These are phyloP conservation scores for Apiotrichum siamense DNA, from an alignment of 1,284 basidiomycete genomes.

Conservation along the genomic window DNA sequence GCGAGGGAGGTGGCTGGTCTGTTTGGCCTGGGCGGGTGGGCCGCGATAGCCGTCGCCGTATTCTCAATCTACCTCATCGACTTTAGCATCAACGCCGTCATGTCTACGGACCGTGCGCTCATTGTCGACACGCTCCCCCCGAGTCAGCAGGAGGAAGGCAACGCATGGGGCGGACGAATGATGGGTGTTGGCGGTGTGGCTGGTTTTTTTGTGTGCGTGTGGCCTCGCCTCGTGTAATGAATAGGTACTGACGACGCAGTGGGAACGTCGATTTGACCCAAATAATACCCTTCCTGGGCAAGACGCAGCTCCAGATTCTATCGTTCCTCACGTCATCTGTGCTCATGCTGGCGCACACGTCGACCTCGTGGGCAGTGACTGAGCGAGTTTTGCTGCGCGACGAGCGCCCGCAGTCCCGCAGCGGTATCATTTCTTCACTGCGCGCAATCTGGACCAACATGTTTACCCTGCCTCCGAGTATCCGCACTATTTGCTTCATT, in stretches of 20 bases:
- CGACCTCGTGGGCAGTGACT: conserved; percentile 62
- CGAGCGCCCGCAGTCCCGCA: conserved; percentile 44
- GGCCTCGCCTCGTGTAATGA: conserved; percentile 37
- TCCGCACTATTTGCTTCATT: conserved; percentile 66
- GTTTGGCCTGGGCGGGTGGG: conserved; percentile 49
- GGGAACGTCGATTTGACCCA: conserved; percentile 67
- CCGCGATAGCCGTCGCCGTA: conserved; percentile 66
- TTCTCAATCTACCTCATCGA: conserved; percentile 83
- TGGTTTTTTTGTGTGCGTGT: conserved; percentile 69
- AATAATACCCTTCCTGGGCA: conserved; percentile 61
- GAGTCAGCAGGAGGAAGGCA: conserved; percentile 71
- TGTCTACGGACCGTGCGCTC: conserved; percentile 49
- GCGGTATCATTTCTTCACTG: conserved; percentile 31
- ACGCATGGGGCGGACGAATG: conserved; percentile 93
- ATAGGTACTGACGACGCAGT: conserved; percentile 19
- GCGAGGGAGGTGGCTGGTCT: conserved; percentile 65
- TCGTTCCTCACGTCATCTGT: conserved; percentile 50
- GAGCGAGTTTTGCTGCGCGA: conserved; percentile 65
- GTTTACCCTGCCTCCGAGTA: conserved; percentile 62
- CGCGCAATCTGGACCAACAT: conserved; percentile 61
- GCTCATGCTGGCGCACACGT: conserved; percentile 48
- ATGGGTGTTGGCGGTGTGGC: conserved; percentile 71
- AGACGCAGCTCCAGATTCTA: conserved; percentile 69
- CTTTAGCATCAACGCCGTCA: conserved; percentile 77
- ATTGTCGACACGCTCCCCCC: conserved; percentile 54